Evolutionary conservation across 495 filamentous ascomycete genomes (phyloP), one percentile per base, ranked within the genome.

Genomic region (Aspergillus heteromorphus): DNA sequence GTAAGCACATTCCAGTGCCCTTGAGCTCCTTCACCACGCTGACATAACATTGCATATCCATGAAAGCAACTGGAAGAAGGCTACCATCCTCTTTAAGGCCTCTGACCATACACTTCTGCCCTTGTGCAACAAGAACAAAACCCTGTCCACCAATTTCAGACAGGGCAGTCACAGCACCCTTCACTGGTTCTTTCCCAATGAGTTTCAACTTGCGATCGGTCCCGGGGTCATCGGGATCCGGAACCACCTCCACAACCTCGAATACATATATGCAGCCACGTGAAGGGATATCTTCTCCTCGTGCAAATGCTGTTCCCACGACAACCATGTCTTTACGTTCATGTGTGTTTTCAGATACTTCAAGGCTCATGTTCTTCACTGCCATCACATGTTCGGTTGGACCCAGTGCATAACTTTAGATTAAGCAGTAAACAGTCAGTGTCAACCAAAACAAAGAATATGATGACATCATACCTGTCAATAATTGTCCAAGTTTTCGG

Each of bases 21-120:
- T 80, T 80, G 34, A 97, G 77, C 58, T 89, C 88, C 65, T 91
- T 95, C 43, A 87, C 83, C 4, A 86, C 80, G 2, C 82, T 89
- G 27, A 95, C 87, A 67, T 92, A 92, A 71, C 88, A 91, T 73
- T 88, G 92, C 85, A 96, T 91, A 62, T 99, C 93, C 83, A 99
- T 88, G 62, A 99, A 99, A 0, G 93, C 93, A 19, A 97, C 92
- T 0, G 93, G 93, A 1, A 97, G 79, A 41, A 97, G 78, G 4
- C 84, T 87, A 1, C 89, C 87, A 61, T 99, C 93, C 70, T 97
- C 93, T 63, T 97, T 97, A 0, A 99, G 77, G 34, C 93, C 93
- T 47, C 93, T 78, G 2, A 99, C 91, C 88, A 97, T 93, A 66
- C 89, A 87, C 64, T 99, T 99, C 62, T 97, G 93, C 2, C 93